phyloP scores from a whole-genome alignment of 176 grass and related monocot genomes.

The Alloteropsis semialata region DNA sequence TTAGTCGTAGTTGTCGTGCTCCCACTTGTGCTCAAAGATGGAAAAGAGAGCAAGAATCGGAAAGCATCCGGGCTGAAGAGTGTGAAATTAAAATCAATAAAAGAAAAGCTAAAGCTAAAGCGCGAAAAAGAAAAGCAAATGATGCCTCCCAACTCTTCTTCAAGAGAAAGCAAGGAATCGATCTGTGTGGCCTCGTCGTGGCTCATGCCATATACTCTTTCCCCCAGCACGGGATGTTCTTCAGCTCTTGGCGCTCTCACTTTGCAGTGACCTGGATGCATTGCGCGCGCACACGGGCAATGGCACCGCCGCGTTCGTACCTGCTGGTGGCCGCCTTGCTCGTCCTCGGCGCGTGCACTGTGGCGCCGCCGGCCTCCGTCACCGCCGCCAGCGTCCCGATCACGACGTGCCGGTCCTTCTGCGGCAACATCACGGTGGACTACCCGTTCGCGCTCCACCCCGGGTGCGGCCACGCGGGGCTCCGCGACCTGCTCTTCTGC shows the following conservation, averaged over 20 bases:
- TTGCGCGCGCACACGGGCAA: not conserved
- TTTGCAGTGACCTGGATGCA: not conserved
- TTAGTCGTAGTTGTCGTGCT: not conserved
- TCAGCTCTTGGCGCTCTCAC: not conserved
- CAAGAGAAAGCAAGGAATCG: conserved; percentile 52
- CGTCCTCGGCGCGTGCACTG: conserved; percentile 11
- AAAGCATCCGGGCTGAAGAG: conserved; percentile 14
- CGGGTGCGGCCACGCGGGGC: conserved; percentile 77
- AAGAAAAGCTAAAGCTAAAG: conserved; percentile 47
- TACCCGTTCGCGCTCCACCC: conserved; percentile 80
- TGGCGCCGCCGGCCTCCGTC: not conserved
- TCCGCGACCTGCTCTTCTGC: conserved; percentile 88
- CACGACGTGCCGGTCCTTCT: conserved; percentile 80
- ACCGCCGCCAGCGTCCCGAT: conserved; percentile 43
- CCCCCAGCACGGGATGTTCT: not conserved
- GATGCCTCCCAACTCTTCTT: conserved; percentile 33
- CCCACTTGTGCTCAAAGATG: not conserved
- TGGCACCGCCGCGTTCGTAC: conserved; percentile 7
- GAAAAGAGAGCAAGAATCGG: not conserved
- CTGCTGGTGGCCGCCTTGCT: conserved; percentile 4
- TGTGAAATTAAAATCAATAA: conserved; percentile 17
- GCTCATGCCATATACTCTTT: not conserved
- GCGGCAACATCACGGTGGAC: conserved; percentile 95
- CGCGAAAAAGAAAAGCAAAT: conserved; percentile 36
- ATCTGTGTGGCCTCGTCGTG: conserved; percentile 4